Conservation (phyloP, 2,329 filamentous ascomycete species). For the Biscogniauxia marginata region DNA sequence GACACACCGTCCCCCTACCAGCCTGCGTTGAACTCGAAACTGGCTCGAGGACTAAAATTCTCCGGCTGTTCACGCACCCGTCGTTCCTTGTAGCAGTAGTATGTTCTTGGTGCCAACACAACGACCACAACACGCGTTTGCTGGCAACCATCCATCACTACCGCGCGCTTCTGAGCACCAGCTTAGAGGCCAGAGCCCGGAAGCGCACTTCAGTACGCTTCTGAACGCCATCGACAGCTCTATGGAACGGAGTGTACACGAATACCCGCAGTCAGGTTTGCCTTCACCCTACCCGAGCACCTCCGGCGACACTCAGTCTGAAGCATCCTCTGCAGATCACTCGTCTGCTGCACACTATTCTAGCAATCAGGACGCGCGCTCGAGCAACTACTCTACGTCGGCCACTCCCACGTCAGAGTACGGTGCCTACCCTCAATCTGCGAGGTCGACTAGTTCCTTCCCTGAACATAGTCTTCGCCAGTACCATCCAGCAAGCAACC, state of each 20-base stretch:
- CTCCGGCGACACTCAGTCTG: conserved; percentile 73
- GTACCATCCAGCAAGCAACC: conserved; percentile 75
- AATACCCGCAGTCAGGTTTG: conserved; percentile 89
- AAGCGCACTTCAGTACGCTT: conserved; percentile 31
- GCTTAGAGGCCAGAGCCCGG: conserved; percentile 30
- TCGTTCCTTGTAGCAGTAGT: conserved; percentile 32
- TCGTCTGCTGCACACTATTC: conserved; percentile 89
- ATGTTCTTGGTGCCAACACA: conserved; percentile 35
- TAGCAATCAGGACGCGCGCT: conserved; percentile 75
- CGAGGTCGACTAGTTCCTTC: conserved; percentile 75
- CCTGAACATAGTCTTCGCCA: conserved; percentile 84
- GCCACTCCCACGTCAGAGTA: conserved; percentile 89
- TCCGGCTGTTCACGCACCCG: conserved; percentile 27
- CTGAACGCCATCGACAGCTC: conserved; percentile 33
- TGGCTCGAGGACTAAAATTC: conserved; percentile 35
- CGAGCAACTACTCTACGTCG: conserved; percentile 68
- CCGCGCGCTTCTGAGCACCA: conserved; percentile 26
- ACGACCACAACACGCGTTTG: conserved; percentile 30
- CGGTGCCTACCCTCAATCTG: conserved; percentile 71
- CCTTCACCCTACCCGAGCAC: conserved; percentile 67
- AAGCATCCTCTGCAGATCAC: conserved; percentile 85
- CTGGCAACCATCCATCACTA: conserved; percentile 31
- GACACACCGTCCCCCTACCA: conserved; percentile 28
- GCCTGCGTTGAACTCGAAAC: conserved; percentile 27
- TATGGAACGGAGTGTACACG: conserved; percentile 65